Conservation (phyloP, 2,329 filamentous ascomycete genomes). For the Fusarium ambrosium region DNA sequence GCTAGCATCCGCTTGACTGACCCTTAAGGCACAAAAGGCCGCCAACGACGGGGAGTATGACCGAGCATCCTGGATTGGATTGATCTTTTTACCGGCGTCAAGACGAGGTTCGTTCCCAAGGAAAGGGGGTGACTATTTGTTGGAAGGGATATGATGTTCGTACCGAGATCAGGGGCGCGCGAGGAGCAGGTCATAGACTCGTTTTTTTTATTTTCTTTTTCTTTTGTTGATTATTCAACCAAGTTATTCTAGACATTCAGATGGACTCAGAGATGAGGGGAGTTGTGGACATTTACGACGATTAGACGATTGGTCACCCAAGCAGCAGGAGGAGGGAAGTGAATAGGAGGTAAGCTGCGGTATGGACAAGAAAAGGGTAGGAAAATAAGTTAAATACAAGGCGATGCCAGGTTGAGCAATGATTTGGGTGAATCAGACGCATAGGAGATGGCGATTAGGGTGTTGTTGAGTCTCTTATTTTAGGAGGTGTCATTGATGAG, state of each 20-base stretch:
- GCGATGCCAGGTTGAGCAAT: not conserved
- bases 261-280: conserved; percentile 27
- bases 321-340: not conserved
- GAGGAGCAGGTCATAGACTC: conserved; percentile 33
- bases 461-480: not conserved
- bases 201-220: conserved; percentile 23
- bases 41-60: conserved; percentile 14
- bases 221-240: conserved; percentile 33
- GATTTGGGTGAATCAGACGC: not conserved
- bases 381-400: not conserved
- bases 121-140: conserved; percentile 10
- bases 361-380: not conserved
- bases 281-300: conserved; percentile 37
- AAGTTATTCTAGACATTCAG: conserved; percentile 41
- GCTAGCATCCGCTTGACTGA: not conserved
- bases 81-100: conserved; percentile 36
- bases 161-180: conserved; percentile 18
- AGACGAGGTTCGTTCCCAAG: conserved; percentile 19
- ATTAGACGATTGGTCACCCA: conserved; percentile 44
- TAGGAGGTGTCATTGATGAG: not conserved
- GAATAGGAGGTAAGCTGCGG: not conserved
- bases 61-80: conserved; percentile 24
- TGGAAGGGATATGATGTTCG: conserved; percentile 27
- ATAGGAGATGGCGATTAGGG: not conserved
- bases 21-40: not conserved